Base-by-base conservation (phyloP, 2,329 filamentous ascomycete genomes). In the Camillea tinctor region DNA sequence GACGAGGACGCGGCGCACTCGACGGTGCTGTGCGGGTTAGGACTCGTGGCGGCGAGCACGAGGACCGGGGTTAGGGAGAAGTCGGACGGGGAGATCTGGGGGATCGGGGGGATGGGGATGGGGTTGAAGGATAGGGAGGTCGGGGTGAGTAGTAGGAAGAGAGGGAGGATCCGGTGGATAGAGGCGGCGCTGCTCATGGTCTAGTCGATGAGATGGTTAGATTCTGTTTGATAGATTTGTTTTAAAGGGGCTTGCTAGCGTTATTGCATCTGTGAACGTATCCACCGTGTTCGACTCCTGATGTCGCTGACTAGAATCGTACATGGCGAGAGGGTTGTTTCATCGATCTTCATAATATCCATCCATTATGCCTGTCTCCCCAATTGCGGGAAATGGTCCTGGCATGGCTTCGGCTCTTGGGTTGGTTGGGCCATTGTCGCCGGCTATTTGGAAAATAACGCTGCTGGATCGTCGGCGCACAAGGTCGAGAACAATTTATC, bases 1-100 rank as follows among this genome's bases (percentile, higher is more conserved):
- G 48, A 55, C 4, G 60, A 60, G 20, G 52, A 36, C 40, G 60
- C 26, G 22, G 60, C 59, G 22, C 56, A 63, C 21, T 63, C 13
- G 21, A 30, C 26, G 2, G 26, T 30, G 26, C 26, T 9, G 26
- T 30, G 13, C 3, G 26, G 26, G 26, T 11, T 30, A 9, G 26
- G 26, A 11, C 6, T 11, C n/a, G n/a, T n/a, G 7, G 52, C 36
- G 11, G 13, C 2, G 7, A 59, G 59, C 21, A 52, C 7, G 22
- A 52, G 51, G 22, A 26, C 13, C 13, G 30, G 22, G 23, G 56
- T 52, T 50, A 26, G 21, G 48, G 3, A 19, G 17, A 19, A 48
- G 48, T 20, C 26, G 26, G 13, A 30, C 2, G 6, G 26, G 6
- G 26, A 11, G 7, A 30, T 30, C n/a, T n/a, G n/a, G n/a, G n/a